Conservation (phyloP, 139 green algal genomes). For the Chlorella sp. region DNA sequence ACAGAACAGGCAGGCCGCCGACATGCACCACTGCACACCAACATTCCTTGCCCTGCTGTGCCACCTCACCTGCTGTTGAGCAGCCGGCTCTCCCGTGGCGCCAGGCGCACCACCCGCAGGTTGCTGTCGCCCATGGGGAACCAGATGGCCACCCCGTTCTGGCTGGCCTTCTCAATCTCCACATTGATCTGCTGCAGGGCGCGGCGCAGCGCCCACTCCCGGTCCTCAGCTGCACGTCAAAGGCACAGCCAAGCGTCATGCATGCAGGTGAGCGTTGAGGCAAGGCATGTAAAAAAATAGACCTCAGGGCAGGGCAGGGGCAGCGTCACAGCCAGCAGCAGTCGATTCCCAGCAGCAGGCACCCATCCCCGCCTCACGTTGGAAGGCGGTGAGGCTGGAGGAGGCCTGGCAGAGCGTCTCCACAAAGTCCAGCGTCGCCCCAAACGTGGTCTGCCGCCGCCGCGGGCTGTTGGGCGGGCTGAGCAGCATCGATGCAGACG, state of each 20-base stretch:
- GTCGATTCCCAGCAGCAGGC: neutral
- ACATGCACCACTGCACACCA: neutral
- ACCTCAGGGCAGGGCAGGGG: neutral
- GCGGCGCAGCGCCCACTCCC: conserved; percentile 61
- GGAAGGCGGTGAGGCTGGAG: conserved; percentile 76
- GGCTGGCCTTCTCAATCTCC: conserved; percentile 73
- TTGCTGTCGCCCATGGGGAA: conserved; percentile 83
- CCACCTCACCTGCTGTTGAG: conserved; percentile 81
- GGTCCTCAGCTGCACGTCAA: conserved; percentile 53
- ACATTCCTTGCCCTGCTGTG: neutral
- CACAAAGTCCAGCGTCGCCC: conserved; percentile 95
- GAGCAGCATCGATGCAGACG: conserved; percentile 2
- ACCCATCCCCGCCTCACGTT: conserved; percentile 5
- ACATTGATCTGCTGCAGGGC: conserved; percentile 72
- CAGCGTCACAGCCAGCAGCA: neutral
- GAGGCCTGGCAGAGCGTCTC: conserved; percentile 92
- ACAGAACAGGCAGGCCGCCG: neutral
- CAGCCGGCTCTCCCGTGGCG: conserved; percentile 82
- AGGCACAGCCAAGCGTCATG: neutral
- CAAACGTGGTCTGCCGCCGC: conserved; percentile 84
- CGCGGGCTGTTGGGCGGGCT: conserved; percentile 68
- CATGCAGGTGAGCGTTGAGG: neutral
- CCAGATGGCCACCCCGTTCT: conserved; percentile 78
- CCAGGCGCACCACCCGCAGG: conserved; percentile 81
- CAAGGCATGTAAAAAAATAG: neutral